Evolutionary conservation across 2,329 filamentous ascomycete species (phyloP), one percentile per base, ranked within the genome.

Genomic region (Neonectria ditissima): DNA sequence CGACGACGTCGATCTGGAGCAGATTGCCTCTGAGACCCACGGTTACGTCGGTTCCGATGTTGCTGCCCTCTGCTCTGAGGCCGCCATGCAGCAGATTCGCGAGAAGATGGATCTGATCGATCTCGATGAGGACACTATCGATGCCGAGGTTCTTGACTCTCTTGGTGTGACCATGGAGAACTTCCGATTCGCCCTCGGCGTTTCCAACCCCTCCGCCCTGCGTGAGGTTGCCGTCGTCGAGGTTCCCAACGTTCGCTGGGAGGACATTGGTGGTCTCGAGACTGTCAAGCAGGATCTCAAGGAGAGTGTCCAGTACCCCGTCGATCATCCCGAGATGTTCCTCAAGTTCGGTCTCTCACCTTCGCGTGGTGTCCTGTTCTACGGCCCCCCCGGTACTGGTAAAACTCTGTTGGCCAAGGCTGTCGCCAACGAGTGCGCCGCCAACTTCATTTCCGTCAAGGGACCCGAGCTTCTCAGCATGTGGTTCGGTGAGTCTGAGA

Each of bases 51-150:
- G 96, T 85, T 98, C 96, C 32, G 96, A 99, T 91, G 86, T 99
- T 80, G 96, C 96, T 63, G 97, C 96, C 30, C 93, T 99, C 65
- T 99, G 96, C 84, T 99, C 96, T 7, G 96, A 99, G 83, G 96
- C 96, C 78, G 96, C 96, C 69, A 99, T 99, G 96, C 96, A 99
- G 82, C 96, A 99, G 84, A 99, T 99, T 81, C 95, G 96, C 84
- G 96, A 99, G 84, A 99, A 99, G 91, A 99, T 99, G 96, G 96
- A 99, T 79, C 89, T 99, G 69, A 99, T 99, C 73, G 96, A 99
- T 81, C 88, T 99, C 34, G 96, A 99, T 70, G 96, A 99, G 84
- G 96, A 99, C 77, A 99, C 96, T 66, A 99, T 99, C 68, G 96
- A 99, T 75, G 96, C 96, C 30, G 96, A 99, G 84, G 96, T 99